Percentiles rank a stretch among this genome's conserved stretches.
Conservation (phyloP, 2,329 filamentous ascomycete species). For the Fusarium domesticum region DNA sequence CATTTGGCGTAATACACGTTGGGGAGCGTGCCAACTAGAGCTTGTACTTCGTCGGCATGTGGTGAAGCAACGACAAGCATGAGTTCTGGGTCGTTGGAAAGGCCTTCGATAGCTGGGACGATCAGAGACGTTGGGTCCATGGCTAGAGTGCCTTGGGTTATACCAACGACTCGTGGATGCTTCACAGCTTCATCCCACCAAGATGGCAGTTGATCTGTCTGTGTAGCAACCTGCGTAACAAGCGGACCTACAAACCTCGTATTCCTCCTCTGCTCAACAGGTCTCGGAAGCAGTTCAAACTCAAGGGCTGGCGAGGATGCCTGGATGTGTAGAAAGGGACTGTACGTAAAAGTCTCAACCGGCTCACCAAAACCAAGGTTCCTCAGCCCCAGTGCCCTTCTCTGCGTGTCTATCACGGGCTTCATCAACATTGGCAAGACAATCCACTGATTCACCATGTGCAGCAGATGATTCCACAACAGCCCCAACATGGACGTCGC, state of each 20-base stretch:
- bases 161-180: slow-evolving; percentile 32
- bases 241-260: slow-evolving; percentile 36
- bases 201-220: slow-evolving; percentile 23
- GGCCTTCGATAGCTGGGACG: slow-evolving; percentile 36
- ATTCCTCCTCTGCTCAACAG: slow-evolving; percentile 13
- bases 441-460: slow-evolving; percentile 29
- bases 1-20: slow-evolving; percentile 35
- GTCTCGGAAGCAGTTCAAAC: slow-evolving; percentile 29
- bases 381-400: slow-evolving; percentile 28
- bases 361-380: slow-evolving; percentile 31
- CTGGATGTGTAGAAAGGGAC: slow-evolving; percentile 39
- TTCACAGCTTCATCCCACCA: slow-evolving; percentile 34
- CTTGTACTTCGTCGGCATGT: slow-evolving; percentile 26
- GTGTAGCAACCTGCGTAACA: slow-evolving; percentile 22
- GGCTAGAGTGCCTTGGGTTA: slow-evolving; percentile 39
- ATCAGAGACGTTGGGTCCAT: slow-evolving; percentile 38
- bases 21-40: slow-evolving; percentile 13
- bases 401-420: slow-evolving; percentile 32
- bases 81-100: slow-evolving; percentile 27
- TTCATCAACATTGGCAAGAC: slow-evolving; percentile 28
- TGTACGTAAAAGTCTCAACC: slow-evolving; percentile 35
- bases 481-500: slow-evolving; percentile 26
- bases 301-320: slow-evolving; percentile 36
- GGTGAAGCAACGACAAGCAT: slow-evolving; percentile 36
- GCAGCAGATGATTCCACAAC: slow-evolving; percentile 28